phyloP scores from a whole-genome alignment of 495 filamentous ascomycete species.

The Aspergillus indologenus region DNA sequence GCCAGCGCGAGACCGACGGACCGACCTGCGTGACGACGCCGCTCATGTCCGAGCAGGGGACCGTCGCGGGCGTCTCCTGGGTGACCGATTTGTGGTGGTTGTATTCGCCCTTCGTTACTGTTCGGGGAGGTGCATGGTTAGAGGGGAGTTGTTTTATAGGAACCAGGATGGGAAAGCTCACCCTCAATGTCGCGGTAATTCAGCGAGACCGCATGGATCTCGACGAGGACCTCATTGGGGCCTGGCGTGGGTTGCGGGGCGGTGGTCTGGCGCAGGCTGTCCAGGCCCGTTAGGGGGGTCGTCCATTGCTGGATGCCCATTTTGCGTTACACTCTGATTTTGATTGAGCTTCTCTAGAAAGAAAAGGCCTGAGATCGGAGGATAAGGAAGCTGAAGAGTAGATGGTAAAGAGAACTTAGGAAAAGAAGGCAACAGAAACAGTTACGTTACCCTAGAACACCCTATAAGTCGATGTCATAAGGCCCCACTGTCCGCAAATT shows the following conservation, averaged over 20 bases:
- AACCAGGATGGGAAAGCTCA: conserved; percentile 25
- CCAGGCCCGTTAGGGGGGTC: background rate
- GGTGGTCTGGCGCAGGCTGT: background rate
- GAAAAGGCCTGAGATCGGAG: no score
- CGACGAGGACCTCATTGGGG: conserved; percentile 53
- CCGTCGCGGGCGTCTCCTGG: conserved; percentile 43
- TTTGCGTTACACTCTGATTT: no score
- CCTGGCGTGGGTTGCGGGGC: conserved; percentile 41
- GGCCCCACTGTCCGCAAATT: background rate
- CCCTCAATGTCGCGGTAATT: conserved; percentile 62
- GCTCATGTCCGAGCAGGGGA: conserved; percentile 73
- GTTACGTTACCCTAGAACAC: background rate
- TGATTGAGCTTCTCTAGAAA: no score
- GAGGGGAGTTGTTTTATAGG: no score
- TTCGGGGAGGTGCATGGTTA: background rate
- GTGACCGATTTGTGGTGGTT: conserved; percentile 48
- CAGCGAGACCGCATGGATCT: conserved; percentile 52
- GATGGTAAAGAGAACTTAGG: background rate
- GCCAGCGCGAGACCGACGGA: conserved; percentile 58
- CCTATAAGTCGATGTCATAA: background rate
- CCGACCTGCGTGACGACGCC: conserved; percentile 67
- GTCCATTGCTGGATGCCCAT: conserved; percentile 6
- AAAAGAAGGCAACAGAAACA: background rate
- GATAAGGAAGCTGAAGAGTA: background rate
- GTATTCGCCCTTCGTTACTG: conserved; percentile 56